Base-by-base conservation (phyloP, 1,139 yeast genomes). In the Scheffersomyces quercinus region DNA sequence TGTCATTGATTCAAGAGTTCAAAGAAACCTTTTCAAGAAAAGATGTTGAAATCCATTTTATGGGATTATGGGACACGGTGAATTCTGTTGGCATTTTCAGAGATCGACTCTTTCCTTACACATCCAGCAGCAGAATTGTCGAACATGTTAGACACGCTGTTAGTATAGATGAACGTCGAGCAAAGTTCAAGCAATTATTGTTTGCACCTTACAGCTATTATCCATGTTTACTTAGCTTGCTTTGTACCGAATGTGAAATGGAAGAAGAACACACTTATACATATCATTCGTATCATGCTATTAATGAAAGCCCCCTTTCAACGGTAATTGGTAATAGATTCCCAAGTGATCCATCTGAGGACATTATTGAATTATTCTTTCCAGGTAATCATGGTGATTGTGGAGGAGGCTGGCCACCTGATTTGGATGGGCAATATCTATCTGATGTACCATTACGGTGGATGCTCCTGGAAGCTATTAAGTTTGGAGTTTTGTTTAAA, bases 61-160 rank as follows among this genome's bases (percentile, higher is more conserved):
- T 83, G 74, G 88, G 88, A 0, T 59, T 83, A 28, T 83, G 84
- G 74, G 89, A 83, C 60, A 78, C 86, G 0, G 81, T 83, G 14
- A 81, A 81, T 53, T 81, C 87, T 0, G 82, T 82, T 14, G 88
- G 88, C 0, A 52, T 82, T 7, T 49, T 82, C 3, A 65, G 79
- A 39, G 86, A 82, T 54, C 59, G 79, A 38, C 53, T 79, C 54
- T 83, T 82, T 48, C 87, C 88, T 0, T 81, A 67, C 51, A 71
- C 84, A 0, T 72, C 80, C 1, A 65, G 75, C 42, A 70, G 78
- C 35, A 63, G 71, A 5, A 68, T 72, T 37, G 84, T 82, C 3
- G 67, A 71, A 15, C 86, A 82, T 53, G 74, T 82, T 7, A 65
- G 89, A 47, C 88, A 83, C 57, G 87, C 87, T 0, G 74, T 82